Percentiles rank a stretch among this genome's conserved stretches.
These are phyloP conservation scores for Fonsecaea pugnacius DNA, from an alignment of 2,329 filamentous ascomycete species.

Conservation along the genomic window DNA sequence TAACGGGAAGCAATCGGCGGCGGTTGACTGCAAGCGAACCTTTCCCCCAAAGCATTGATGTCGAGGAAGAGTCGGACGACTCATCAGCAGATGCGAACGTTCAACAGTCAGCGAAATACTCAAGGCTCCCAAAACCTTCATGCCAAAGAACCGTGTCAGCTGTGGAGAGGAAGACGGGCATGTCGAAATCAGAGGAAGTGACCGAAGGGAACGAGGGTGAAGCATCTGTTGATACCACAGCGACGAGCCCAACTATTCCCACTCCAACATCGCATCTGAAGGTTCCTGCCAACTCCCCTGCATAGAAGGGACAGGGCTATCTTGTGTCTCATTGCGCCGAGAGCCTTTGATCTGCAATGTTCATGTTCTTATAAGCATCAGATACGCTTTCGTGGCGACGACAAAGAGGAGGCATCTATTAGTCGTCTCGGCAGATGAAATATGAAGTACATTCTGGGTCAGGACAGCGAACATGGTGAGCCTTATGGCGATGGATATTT, in stretches of 20 bases:
- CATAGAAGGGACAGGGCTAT: neutral
- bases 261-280: constrained; percentile 12
- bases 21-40: constrained; percentile 19
- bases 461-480: neutral
- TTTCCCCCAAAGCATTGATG: constrained; percentile 1
- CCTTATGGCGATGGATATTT: neutral
- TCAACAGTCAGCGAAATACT: constrained; percentile 13
- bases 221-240: constrained; percentile 7
- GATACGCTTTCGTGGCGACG: neutral
- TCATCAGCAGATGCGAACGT: constrained; percentile 9
- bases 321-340: neutral
- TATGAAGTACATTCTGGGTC: neutral
- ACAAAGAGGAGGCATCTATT: neutral
- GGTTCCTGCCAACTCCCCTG: neutral
- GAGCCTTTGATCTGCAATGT: neutral
- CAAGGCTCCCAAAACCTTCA: constrained; percentile 5
- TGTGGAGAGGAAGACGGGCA: constrained; percentile 1
- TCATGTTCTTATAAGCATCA: neutral
- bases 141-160: constrained; percentile 12
- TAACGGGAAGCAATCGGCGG: neutral
- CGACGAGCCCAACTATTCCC: constrained; percentile 9
- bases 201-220: neutral
- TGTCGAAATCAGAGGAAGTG: neutral
- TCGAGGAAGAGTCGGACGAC: constrained; percentile 10
- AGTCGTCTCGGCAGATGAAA: neutral